Base-by-base conservation (phyloP, 2,329 filamentous ascomycete genomes). In the Colletotrichum gigasporum region DNA sequence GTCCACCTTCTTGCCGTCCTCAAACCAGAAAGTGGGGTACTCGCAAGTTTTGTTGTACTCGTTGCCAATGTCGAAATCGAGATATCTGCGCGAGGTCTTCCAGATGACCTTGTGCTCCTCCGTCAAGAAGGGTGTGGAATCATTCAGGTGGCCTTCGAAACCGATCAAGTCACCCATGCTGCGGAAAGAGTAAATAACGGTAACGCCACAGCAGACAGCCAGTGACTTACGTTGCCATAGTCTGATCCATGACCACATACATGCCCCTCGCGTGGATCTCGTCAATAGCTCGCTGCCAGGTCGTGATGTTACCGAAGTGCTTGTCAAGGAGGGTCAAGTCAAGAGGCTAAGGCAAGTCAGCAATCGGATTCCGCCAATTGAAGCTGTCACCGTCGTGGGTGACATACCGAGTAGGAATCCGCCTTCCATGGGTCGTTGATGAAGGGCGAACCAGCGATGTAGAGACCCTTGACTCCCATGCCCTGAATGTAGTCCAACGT, bases 181-280 rank as follows among this genome's bases (percentile, higher is more conserved):
- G 85, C 18, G 28, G 28, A 32, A 18, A 51, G n/a, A 22, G 56
- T 54, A 45, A 64, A 56, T 28, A 34, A 61, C 61, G 35, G 26
- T 14, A 32, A 55, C 14, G 35, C 16, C 12, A 30, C 18, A 7
- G 18, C 32, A 24, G 28, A 16, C n/a, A 22, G 11, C 18, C 12
- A 41, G 30, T 12, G 6, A 61, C 61, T 64, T 42, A 64, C 61
- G 61, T 64, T 16, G 61, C 83, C 72, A 90, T 82, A 2, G 88
- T 90, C 70, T 90, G 90, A 71, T 90, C 88, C 63, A 90, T 74
- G 30, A 91, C 77, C 39, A 90, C 86, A 75, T 89, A 90, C 87
- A 91, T 90, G 55, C 81, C 84, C 28, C 85, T 80, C 3, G 75
- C 74, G 69, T 91, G 88, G n/a, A 90, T 87, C 48, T 86, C 86